These are phyloP conservation scores for Saussurea involucrata DNA, from an alignment of 129 eudicot species.

Conservation along the genomic window DNA sequence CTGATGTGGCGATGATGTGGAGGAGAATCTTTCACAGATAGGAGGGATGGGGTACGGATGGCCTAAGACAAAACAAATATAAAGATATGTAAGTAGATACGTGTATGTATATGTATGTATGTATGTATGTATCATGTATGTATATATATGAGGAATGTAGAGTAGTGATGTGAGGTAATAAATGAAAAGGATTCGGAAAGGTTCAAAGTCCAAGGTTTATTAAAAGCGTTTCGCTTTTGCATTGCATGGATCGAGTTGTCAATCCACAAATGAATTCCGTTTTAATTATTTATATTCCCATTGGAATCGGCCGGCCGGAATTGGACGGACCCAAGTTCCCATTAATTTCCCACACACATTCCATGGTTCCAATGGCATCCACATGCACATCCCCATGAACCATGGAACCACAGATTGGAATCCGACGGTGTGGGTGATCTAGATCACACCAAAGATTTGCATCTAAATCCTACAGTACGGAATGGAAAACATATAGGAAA, in stretches of 20 bases:
- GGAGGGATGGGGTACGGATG: no score
- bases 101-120: no score
- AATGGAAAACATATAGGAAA: background rate
- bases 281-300: background rate
- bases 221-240: background rate
- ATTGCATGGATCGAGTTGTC: conserved; percentile 32
- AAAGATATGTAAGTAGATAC: no score
- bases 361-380: conserved; percentile 17
- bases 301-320: conserved; percentile 19
- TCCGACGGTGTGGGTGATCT: conserved; percentile 16
- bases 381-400: background rate
- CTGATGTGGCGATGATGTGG: no score
- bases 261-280: conserved; percentile 22
- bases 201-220: conserved; percentile 21
- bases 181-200: conserved; percentile 15
- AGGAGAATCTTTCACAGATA: no score
- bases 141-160: background rate
- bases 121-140: no score
- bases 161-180: background rate
- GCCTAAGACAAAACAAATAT: no score
- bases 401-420: conserved; percentile 14
- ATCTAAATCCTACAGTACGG: background rate
- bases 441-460: conserved; percentile 12
- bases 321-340: conserved; percentile 8
- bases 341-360: background rate